Percentiles rank a stretch among this genome's conserved stretches.
phyloP scores from a whole-genome alignment of 2,329 filamentous ascomycete genomes.

The Penicillium verrucosum region DNA sequence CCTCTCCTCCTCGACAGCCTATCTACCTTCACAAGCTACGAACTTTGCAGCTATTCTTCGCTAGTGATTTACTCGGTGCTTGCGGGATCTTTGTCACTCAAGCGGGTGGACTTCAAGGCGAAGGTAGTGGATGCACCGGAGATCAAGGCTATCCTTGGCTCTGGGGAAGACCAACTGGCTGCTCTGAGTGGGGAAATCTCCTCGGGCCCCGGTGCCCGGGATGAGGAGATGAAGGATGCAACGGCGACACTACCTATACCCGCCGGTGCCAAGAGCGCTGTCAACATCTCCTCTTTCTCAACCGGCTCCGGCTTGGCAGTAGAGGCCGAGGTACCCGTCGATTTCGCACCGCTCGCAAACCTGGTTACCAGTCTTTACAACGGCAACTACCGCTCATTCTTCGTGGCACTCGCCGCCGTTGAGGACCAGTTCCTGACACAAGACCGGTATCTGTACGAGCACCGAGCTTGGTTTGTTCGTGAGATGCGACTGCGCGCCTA shows the following conservation, averaged over 20 bases:
- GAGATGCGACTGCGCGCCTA: slow-evolving; percentile 97
- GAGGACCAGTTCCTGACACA: slow-evolving; percentile 92
- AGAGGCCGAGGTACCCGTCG: slow-evolving; percentile 75
- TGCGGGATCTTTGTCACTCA: slow-evolving; percentile 87
- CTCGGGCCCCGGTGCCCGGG: slow-evolving; percentile 71
- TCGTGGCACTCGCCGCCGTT: slow-evolving; percentile 80
- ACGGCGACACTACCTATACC: slow-evolving; percentile 53
- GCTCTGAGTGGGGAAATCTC: slow-evolving; percentile 77
- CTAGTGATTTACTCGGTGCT: slow-evolving; percentile 95
- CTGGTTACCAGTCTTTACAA: slow-evolving; percentile 90
- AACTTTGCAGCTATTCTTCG: slow-evolving; percentile 93
- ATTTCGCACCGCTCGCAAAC: slow-evolving; percentile 83
- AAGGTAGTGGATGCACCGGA: slow-evolving; percentile 98
- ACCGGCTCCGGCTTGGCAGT: slow-evolving; percentile 62
- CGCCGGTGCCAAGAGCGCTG: slow-evolving; percentile 60
- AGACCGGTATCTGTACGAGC: slow-evolving; percentile 92
- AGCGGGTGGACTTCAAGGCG: slow-evolving; percentile 97
- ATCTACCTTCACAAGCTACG: slow-evolving; percentile 97
- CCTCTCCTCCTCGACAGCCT: slow-evolving; percentile 93
- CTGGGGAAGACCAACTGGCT: slow-evolving; percentile 80
- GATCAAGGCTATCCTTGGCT: slow-evolving; percentile 93
- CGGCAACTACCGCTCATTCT: slow-evolving; percentile 92
- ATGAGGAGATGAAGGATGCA: slow-evolving; percentile 70
- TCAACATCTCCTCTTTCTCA: slow-evolving; percentile 85
- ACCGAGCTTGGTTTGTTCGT: slow-evolving; percentile 94